Base-by-base conservation (phyloP, 2,329 filamentous ascomycete species). In the Sporothrix mexicana region DNA sequence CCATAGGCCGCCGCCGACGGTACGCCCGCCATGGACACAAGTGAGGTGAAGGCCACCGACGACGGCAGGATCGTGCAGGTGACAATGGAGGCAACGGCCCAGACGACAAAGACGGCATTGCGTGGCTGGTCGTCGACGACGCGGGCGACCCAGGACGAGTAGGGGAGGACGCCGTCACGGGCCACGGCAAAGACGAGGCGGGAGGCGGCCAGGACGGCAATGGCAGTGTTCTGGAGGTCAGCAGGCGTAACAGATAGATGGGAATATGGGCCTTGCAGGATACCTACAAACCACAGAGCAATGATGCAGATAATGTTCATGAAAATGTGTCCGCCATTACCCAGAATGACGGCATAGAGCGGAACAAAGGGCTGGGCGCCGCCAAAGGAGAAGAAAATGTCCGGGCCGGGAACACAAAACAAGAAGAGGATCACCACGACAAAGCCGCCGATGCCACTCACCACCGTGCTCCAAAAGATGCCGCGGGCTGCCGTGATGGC, bases 91-190 rank as follows among this genome's bases (percentile, higher is more conserved):
- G 72, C 41, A 3, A 74, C 73, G n/a, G 15, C 72, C 73, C 73
- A 74, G 30, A 74, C 73, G 36, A 74, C 73, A n/a, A 73, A 23
- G 3, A 74, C 73, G 25, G 73, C 73, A n/a, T 74, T 74, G 64
- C 72, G 69, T 13, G 73, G 73, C 72, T 73, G 72, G 51, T 61
- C 73, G 45, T 66, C 62, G 36, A 41, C 73, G 61, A 74, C 70
- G 25, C 70, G 69, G 6, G 73, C 41, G 8, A 71, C 61, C 73
- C 73, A 74, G 4, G 47, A 8, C 1, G 72, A 70, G 30, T 55
- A 74, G 15, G 73, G 73, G 8, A 74, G 70, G 13, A 74, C 73
- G 17, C 73, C 73, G 53, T 73, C 73, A 30, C 73, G 73, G 51
- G 73, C 73, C 1, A 74, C 73, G 53, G 73, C 73, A 70, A 74